Percentiles rank a stretch among this genome's conserved stretches.
Evolutionary conservation across 371 early-diverging fungal species (phyloP).

Genomic region (Mortierella sp.): DNA sequence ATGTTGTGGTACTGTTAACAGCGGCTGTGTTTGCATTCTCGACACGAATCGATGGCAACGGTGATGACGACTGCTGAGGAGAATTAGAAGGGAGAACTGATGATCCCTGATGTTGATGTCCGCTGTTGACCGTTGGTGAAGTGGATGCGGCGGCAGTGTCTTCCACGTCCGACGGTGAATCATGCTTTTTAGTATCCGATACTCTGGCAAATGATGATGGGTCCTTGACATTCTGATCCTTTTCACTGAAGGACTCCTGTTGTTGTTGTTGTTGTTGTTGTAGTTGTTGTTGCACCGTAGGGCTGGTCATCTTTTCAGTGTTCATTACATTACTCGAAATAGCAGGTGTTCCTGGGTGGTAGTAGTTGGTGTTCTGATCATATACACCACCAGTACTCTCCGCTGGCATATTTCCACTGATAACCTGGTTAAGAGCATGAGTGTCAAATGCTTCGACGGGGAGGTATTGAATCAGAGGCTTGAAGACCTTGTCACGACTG

Average conservation of each 20-base stretch:
- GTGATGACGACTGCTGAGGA: not conserved
- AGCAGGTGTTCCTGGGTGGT: too few species aligned
- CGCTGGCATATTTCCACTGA: not conserved
- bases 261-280: too few species aligned
- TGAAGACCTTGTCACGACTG: slow-evolving; percentile 33
- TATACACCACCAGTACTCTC: too few species aligned
- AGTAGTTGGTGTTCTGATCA: too few species aligned
- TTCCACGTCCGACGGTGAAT: too few species aligned
- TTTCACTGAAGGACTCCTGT: not conserved
- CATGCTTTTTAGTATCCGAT: slow-evolving; percentile 7
- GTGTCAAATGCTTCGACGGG: slow-evolving; percentile 32
- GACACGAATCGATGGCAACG: slow-evolving; percentile 17
- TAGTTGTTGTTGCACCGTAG: not conserved
- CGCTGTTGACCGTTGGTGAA: too few species aligned
- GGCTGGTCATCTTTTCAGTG: too few species aligned
- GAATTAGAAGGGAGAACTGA: not conserved
- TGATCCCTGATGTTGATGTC: slow-evolving; percentile 1
- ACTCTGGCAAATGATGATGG: slow-evolving; percentile 11
- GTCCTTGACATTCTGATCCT: slow-evolving; percentile 20
- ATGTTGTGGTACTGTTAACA: too few species aligned
- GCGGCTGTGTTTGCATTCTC: not conserved
- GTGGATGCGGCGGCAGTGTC: not conserved
- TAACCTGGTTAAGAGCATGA: not conserved
- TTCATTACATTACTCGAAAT: too few species aligned
- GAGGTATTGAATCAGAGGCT: slow-evolving; percentile 25